Evolutionary conservation across 148 eudicot species (phyloP), one percentile per base, ranked within the genome.

Genomic region (Salicornia ramosissima): DNA sequence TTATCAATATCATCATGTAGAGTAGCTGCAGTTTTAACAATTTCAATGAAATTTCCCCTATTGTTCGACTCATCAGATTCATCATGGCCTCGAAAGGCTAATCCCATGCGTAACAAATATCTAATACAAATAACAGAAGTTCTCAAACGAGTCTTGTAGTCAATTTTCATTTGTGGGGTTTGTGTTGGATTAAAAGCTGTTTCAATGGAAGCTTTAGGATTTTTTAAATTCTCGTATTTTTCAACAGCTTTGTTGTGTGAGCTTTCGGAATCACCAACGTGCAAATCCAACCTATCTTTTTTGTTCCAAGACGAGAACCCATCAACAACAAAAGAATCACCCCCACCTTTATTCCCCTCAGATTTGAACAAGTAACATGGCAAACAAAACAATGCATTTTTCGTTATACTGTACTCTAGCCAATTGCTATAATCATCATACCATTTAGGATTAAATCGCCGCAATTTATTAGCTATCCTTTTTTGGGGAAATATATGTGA

Each of bases 301-400:
- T 63, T 63, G 1, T 63, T 34, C 67, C 67, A 63, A 63, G 25
- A 36, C 2, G 67, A 63, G 19, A 63, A 63, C 6, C 67, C 67
- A 4, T 36, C 26, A 22, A 42, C 15, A 63, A 63, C 47, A 63
- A 63, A 63, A 36, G 67, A 9, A 36, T 63, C 67, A 19, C 67
- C 29, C 28, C 49, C 28, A 33, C 67, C 25, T 40, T 39, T 63
- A n/a, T n/a, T 63, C 5, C 49, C 67, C 13, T 4, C 26, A 4
- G 46, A 21, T 21, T 39, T 63, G 31, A 36, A 63, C 47, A 63
- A 63, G 67, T 63, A 63, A 18, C 67, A 63, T 11, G 46, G n/a
- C n/a, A n/a, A n/a, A n/a, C n/a, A n/a, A n/a, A n/a, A n/a, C n/a
- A n/a, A n/a, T n/a, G n/a, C n/a, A n/a, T n/a, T n/a, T n/a, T n/a